These are phyloP conservation scores for Cucumis melo DNA, from an alignment of 306 rosid genomes.

Conservation along the genomic window DNA sequence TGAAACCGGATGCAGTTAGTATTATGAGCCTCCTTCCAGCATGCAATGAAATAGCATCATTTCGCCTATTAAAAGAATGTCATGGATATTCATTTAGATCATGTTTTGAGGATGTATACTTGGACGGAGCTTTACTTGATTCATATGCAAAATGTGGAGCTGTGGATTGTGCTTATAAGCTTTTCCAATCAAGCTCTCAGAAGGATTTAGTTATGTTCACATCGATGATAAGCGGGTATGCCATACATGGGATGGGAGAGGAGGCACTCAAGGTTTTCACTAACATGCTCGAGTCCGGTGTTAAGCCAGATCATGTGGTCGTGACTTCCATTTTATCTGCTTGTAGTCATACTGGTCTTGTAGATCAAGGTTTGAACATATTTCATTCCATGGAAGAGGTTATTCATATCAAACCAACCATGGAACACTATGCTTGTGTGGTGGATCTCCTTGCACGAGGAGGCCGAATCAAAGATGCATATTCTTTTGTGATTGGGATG, in stretches of 20 bases:
- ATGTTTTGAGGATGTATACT: slow-evolving; percentile 38
- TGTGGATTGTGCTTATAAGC: slow-evolving; percentile 39
- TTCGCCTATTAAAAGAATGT: slow-evolving; percentile 48
- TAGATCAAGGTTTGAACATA: slow-evolving; percentile 61
- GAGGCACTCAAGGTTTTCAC: slow-evolving; percentile 54
- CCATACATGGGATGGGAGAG: slow-evolving; percentile 76
- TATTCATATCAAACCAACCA: slow-evolving; percentile 57
- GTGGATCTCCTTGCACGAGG: slow-evolving; percentile 82
- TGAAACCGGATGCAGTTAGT: slow-evolving; percentile 69
- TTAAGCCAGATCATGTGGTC: slow-evolving; percentile 57
- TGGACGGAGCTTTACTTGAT: slow-evolving; percentile 64
- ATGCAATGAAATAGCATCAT: slow-evolving; percentile 60
- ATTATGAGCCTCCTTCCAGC: slow-evolving; percentile 73
- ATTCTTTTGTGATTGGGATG: slow-evolving; percentile 47
- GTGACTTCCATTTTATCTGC: slow-evolving; percentile 65
- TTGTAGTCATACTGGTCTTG: slow-evolving; percentile 74
- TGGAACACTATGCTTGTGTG: slow-evolving; percentile 72
- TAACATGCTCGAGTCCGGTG: slow-evolving; percentile 46
- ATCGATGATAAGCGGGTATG: slow-evolving; percentile 72
- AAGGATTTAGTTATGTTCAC: slow-evolving; percentile 85
- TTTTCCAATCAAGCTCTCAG: slow-evolving; percentile 34
- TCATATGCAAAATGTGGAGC: slow-evolving; percentile 75
- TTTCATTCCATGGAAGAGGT: slow-evolving; percentile 54
- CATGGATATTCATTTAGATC: slow-evolving; percentile 65
- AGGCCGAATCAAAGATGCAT: slow-evolving; percentile 53